Percentiles rank a stretch among this genome's conserved stretches.
These are phyloP conservation scores for Trichomonascus vanleenenianus DNA, from an alignment of 805 yeast species.

Conservation along the genomic window DNA sequence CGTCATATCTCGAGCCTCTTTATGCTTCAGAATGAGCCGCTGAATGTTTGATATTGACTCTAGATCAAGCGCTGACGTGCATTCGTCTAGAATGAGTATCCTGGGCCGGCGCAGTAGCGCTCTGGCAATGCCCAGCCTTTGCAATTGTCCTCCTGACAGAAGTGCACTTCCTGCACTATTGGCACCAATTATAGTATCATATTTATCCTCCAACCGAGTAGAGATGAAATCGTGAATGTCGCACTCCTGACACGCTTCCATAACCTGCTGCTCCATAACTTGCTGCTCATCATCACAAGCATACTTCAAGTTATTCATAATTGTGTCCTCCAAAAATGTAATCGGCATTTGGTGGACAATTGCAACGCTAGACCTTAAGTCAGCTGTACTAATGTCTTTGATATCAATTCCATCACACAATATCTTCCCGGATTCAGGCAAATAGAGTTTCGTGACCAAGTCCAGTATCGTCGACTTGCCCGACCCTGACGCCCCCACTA, in stretches of 20 bases:
- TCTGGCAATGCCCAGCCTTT: slow-evolving; percentile 76
- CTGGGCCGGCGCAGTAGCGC: slow-evolving; percentile 64
- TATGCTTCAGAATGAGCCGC: slow-evolving; percentile 37
- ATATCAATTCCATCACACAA: slow-evolving; percentile 43
- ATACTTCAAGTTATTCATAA: slow-evolving; percentile 62
- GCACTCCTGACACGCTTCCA: slow-evolving; percentile 36
- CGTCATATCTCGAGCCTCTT: slow-evolving; percentile 32
- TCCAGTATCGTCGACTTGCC: slow-evolving; percentile 79
- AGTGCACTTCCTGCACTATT: slow-evolving; percentile 29
- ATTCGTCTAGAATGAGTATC: slow-evolving; percentile 70
- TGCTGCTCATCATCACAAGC: slow-evolving; percentile 24
- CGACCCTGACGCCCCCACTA: slow-evolving; percentile 82
- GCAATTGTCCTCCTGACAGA: slow-evolving; percentile 88
- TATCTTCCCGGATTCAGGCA: slow-evolving; percentile 34
- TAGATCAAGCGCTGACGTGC: slow-evolving; percentile 80
- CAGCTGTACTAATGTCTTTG: slow-evolving; percentile 35
- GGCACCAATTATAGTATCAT: slow-evolving; percentile 53
- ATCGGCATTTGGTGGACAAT: slow-evolving; percentile 70
- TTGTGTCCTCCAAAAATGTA: slow-evolving; percentile 57
- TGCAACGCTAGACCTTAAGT: slow-evolving; percentile 47
- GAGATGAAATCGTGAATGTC: slow-evolving; percentile 47
- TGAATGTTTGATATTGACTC: slow-evolving; percentile 46
- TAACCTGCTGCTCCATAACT: slow-evolving; percentile 28
- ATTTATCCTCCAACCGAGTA: slow-evolving; percentile 43
- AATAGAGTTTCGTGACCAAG: slow-evolving; percentile 49